Evolutionary conservation across 495 filamentous ascomycete species (phyloP).

Genomic region (Mytilinidion resinicola): DNA sequence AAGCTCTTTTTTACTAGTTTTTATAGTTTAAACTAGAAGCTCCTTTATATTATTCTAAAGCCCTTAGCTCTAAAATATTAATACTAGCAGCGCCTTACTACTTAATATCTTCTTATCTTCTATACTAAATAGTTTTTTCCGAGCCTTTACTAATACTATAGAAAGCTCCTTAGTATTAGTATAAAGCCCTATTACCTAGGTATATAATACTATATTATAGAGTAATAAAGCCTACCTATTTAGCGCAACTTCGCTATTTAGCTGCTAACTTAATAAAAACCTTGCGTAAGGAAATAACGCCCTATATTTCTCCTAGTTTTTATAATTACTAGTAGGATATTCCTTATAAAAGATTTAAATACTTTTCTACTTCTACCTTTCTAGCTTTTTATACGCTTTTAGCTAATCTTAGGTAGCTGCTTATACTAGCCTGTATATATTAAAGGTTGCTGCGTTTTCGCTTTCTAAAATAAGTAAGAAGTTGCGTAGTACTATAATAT

Average conservation of each 20-base stretch:
- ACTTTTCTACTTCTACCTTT: constrained; percentile 3
- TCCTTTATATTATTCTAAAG: too few relatives aligned
- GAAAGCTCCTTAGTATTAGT: too few relatives aligned
- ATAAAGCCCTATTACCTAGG: too few relatives aligned
- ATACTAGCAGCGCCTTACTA: background rate
- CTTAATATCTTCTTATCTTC: background rate
- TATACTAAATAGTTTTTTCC: too few relatives aligned
- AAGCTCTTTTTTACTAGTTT: background rate
- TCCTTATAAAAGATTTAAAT: background rate
- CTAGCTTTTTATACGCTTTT: background rate
- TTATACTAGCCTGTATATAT: constrained; percentile 13
- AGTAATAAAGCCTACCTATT: constrained; percentile 1
- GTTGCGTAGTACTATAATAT: constrained; percentile 19
- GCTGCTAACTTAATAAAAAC: background rate
- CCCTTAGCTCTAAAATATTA: too few relatives aligned
- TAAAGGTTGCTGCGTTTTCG: background rate
- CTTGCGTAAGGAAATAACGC: constrained; percentile 2
- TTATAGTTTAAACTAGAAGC: too few relatives aligned
- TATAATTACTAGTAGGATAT: constrained; percentile 1
- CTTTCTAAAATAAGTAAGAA: constrained; percentile 29
- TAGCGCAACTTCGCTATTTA: background rate
- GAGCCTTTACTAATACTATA: too few relatives aligned
- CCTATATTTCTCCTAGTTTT: constrained; percentile 8
- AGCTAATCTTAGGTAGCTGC: constrained; percentile 12
- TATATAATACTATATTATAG: background rate